Evolutionary conservation across 805 yeast species (phyloP), one percentile per base, ranked within the genome.

Genomic region (Zygosaccharomyces pseudorouxii): DNA sequence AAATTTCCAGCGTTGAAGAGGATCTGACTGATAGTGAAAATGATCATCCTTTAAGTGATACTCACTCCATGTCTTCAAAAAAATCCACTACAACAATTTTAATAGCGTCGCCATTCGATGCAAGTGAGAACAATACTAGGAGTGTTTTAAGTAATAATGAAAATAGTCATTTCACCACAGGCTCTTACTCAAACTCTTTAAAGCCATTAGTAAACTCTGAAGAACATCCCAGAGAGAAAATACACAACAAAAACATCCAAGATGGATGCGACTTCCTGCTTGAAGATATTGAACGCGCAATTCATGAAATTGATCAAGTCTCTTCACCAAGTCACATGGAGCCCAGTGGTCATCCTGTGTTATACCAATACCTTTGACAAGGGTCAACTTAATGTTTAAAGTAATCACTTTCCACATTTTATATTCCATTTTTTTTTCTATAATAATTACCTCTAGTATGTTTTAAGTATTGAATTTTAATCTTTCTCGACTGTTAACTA

Each of bases 201-300:
- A 33, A 33, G 18, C 14, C 23, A 1, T 14, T 20, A 23, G 14
- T 20, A 10, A 18, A 33, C 23, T 33, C 36, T 25, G 23, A 36
- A 29, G 44, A 41, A 6, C 20, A 7, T 16, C 3, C 11, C 10
- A 28, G 14, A n/a, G 44, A 16, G 29, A 20, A 33, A 18, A 18
- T 8, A 16, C 18, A 22, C 14, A 45, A 28, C 16, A 18, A 25
- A 42, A 16, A 16, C 22, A 41, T 38, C 39, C 48, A 14, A n/a
- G 42, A 36, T 8, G 48, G 42, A 12, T 45, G 47, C 47, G 51
- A 52, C 9, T 55, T 52, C 3, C 48, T 54, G 19, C 11, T 56
- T 11, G 39, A 52, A 20, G 59, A 56, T 37, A 56, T 56, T 16
- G 56, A 56, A 23, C 46, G 42, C 10, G 52, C 53, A 5, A 54